Base-by-base conservation (phyloP, 208 protist species). In the Leishmania braziliensis region DNA sequence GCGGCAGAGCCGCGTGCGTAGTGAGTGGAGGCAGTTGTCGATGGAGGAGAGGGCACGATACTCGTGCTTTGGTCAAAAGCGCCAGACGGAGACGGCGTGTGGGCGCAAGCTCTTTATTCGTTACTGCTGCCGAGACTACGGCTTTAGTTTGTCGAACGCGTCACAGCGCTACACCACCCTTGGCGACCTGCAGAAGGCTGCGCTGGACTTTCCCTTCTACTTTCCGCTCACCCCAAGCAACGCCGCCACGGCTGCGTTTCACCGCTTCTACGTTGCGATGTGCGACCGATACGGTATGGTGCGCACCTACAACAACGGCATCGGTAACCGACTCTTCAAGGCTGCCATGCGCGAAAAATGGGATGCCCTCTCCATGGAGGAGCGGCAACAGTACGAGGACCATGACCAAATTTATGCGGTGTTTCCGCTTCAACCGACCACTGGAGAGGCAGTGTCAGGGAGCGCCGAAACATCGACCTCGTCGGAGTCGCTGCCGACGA, bases 141-240 rank as follows among this genome's bases (percentile, higher is more conserved):
- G 95, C 68, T 62, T 95, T 50, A 14, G 66, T 1, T 83, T 90
- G 26, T 78, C 80, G 18, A 88, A 95, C 53, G 80, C 87, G 16
- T 73, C 85, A 56, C 69, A 80, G 36, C 82, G 84, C 50, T 96
- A 85, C 82, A 36, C 72, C 0, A 36, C 73, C 16, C 88, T 97
- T 1, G 88, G 82, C 10, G 93, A 97, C 33, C 78, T 94, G 69
- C 92, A 97, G 81, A 86, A 87, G 54, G 89, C 91, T 1, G 95
- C 95, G 46, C 66, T 97, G 79, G 87, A 91, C 54, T 97, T 96
- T 77, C 93, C 92, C 48, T 97, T 97, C 69, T 94, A 91, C 65
- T 62, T 86, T 18, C 83, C 90, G 39, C 95, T 97, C 68, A 77
- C 89, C 63, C 79, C 90, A 1, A 53, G 79, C 12, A 68, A 26